Evolutionary conservation across 2,329 filamentous ascomycete species (phyloP).

Genomic region (Botryosphaeria dothidea): DNA sequence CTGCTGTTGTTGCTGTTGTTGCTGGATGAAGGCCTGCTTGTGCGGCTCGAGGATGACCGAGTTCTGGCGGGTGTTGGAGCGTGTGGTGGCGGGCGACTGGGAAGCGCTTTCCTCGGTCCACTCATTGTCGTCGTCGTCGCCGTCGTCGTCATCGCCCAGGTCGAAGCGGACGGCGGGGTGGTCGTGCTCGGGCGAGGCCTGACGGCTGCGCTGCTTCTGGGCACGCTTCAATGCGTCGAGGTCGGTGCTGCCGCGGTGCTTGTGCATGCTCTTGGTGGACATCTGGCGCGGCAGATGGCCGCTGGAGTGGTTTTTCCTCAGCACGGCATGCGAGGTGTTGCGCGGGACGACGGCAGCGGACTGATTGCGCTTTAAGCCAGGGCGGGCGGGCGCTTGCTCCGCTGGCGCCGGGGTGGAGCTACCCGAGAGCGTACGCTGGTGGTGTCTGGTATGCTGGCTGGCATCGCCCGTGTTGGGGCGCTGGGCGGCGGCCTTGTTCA

Average conservation of each 20-base stretch:
- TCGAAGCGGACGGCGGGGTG: conserved; percentile 45
- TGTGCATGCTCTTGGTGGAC: conserved; percentile 40
- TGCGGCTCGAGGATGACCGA: conserved; percentile 40
- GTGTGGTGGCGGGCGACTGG: conserved; percentile 42
- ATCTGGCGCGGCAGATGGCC: conserved; percentile 45
- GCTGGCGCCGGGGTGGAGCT: conserved; percentile 31
- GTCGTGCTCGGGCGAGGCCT: conserved; percentile 30
- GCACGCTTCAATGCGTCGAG: conserved; percentile 30
- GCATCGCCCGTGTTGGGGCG: conserved; percentile 31
- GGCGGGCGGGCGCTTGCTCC: conserved; percentile 33
- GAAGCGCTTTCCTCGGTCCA: conserved; percentile 46
- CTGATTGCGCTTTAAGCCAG: conserved; percentile 45
- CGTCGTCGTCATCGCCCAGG: conserved; percentile 34
- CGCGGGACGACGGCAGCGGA: conserved; percentile 41
- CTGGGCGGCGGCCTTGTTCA: conserved; percentile 41
- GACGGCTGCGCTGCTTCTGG: conserved; percentile 30
- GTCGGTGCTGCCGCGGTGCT: conserved; percentile 27
- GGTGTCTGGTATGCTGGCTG: conserved; percentile 31
- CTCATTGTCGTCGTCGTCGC: conserved; percentile 35
- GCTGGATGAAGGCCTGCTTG: conserved; percentile 21
- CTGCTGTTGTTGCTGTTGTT: conserved; percentile 19
- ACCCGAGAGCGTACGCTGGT: conserved; percentile 40
- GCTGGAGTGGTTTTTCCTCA: conserved; percentile 48
- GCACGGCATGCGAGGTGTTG: conserved; percentile 33
- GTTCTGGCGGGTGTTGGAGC: conserved; percentile 43